Conservation (phyloP, 2,329 filamentous ascomycete genomes). For the Cryphonectria nitschkei region DNA sequence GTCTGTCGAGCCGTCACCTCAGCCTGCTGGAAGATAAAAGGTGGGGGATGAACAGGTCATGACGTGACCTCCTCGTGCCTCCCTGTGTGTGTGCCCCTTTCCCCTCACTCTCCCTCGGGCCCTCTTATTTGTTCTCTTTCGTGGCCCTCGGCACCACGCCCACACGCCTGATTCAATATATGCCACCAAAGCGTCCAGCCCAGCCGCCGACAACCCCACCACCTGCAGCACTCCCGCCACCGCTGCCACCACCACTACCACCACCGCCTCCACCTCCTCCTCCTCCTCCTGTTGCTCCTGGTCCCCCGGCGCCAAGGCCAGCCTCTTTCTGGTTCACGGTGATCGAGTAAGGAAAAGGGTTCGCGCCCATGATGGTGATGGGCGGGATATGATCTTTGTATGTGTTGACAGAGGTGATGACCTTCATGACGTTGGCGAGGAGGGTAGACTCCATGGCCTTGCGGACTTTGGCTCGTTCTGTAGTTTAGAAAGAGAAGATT, state of each 20-base stretch:
- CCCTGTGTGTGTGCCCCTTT: not conserved
- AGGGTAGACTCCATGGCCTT: constrained; percentile 90
- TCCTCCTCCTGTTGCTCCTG: constrained; percentile 2
- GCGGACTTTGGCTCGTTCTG: constrained; percentile 86
- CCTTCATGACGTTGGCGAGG: constrained; percentile 85
- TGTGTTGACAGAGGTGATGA: constrained; percentile 81
- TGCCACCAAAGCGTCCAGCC: constrained; percentile 22
- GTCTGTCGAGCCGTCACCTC: not conserved
- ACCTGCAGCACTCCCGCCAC: constrained; percentile 7
- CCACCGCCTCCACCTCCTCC: not conserved
- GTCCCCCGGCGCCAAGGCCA: constrained; percentile 4
- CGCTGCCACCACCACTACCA: not conserved
- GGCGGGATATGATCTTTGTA: constrained; percentile 97
- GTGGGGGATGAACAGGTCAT: not conserved
- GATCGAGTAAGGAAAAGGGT: constrained; percentile 95
- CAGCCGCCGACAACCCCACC: constrained; percentile 14
- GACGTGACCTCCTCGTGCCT: not conserved
- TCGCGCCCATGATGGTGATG: constrained; percentile 83
- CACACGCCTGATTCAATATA: constrained; percentile 14
- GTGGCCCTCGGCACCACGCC: not conserved
- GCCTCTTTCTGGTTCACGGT: constrained; percentile 77
- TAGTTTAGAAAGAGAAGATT: not conserved
- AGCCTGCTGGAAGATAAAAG: not conserved
- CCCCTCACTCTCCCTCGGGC: no score
- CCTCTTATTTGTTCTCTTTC: no score